Base-by-base conservation (phyloP, 78 protist genomes). In the Chrysochromulina tobinii region DNA sequence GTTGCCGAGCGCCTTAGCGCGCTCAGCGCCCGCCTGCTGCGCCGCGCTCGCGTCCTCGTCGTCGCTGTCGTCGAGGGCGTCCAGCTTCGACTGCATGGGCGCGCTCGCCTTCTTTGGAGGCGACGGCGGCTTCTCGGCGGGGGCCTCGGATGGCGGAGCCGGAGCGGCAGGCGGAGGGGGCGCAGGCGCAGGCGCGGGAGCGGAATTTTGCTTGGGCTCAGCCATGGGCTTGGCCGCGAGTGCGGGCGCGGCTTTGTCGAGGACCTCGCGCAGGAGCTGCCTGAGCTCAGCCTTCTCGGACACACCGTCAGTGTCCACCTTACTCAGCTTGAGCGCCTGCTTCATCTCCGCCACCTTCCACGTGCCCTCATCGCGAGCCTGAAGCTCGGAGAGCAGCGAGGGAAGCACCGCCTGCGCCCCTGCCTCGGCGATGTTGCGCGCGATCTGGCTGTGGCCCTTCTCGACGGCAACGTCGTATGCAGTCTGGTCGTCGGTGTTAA, bases 1-100 rank as follows among this genome's bases (percentile, higher is more conserved):
- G 92, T 48, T 95, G 61, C 95, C 92, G 58, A 12, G 23, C 7
- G 64, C 64, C 7, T 12, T 7, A 12, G 64, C 64, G 7, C 64
- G 64, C 64, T 59, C 64, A 38, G 38, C 38, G 38, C 38, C 38
- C 64, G 64, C 64, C 64, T 59, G 64, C 12, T 7, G 64, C 64
- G 64, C 64, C 7, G 64, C 64, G 64, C 64, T 59, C 23, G 64
- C 72, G 72, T 66, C 72, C n/a, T 66, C 72, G 72, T 66, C 72
- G 23, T 66, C 72, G 23, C 72, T 20, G 23, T 66, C 72, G 72
- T 12, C 15, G 64, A 14, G 21, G 64, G 8, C 64, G 64, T 59
- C 64, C 38, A 38, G 38, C 38, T 38, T 38, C 38, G 38, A 38
- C 38, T 38, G 38, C 38, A 38, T 38, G 38, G 38, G 38, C 38